Evolutionary conservation across 2,329 filamentous ascomycete species (phyloP), one percentile per base, ranked within the genome.

Genomic region (Plectosphaerella plurivora): DNA sequence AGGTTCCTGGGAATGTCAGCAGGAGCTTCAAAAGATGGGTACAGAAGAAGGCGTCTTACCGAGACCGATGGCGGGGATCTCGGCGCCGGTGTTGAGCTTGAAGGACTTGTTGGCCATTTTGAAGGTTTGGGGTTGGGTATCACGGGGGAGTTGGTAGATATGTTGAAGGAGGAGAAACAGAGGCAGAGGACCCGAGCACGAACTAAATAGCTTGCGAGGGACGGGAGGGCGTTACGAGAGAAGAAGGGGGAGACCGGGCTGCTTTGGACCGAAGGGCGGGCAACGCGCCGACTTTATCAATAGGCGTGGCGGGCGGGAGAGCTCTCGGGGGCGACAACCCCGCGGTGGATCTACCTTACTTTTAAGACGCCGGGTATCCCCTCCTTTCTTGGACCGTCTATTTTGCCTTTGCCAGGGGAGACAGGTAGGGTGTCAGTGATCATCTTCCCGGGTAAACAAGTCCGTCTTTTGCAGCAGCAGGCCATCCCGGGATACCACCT

Each of bases 41-140:
- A 47, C 14, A 14, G 14, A 28, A n/a, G 24, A 47, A 4, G 45
- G n/a, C 4, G 11, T 20, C 73, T 46, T 71, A 84, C 82, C 83
- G 28, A 87, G 74, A 50, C 83, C 84, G 18, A 88, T 65, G 39
- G 83, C 80, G 47, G 84, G 84, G 55, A 88, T 87, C 57, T 81
- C 72, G 52, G 74, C 70, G 53, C 83, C 83, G 37, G 76, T 85
- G 73, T 87, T 88, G 59, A 88, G 78, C 63, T 79, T 84, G 70
- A 83, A 86, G 20, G 72, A 74, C 57, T 77, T 73, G 58, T 75
- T 73, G 53, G 78, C 71, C 80, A 84, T 84, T 56, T 51, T 73
- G 61, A 55, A 11, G 15, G 51, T 63, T 15, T 49, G 36, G 6
- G 16, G 14, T 12, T 49, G 46, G 24, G 25, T 41, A 14, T n/a